Evolutionary conservation across 306 rosid genomes (phyloP), one percentile per base, ranked within the genome.

Genomic region (Vigna nakashimae): DNA sequence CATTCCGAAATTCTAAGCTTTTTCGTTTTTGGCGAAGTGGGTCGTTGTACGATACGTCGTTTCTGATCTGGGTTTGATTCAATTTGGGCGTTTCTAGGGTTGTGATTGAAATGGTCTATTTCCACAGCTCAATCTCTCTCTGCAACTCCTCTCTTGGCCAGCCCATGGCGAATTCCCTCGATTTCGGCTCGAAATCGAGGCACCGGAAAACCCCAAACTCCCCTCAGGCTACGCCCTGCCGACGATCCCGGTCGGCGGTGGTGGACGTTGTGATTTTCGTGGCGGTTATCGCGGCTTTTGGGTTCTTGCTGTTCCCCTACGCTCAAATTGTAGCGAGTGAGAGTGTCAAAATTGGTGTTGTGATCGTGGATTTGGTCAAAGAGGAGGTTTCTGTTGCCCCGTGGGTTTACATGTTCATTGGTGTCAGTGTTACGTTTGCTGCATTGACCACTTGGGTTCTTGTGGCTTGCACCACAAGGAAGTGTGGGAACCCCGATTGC

Each of bases 91-190:
- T 32, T 79, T 79, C 57, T 18, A 81, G 73, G 77, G 79, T 85
- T 83, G 62, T 28, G 55, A 82, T 79, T 90, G 98, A 91, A 82
- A 94, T 94, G 98, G 93, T 91, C 88, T 92, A 90, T 92, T 81
- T 85, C 82, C 88, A 89, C 68, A 87, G 83, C 88, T 91, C 95
- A 81, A 87, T 94, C 82, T 94, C 97, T 81, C 86, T 85, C 91
- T 90, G 91, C 90, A 89, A 90, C 81, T 89, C 91, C 75, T 86
- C 88, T 85, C 90, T 87, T 84, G 97, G 90, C 88, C 94, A 88
- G 63, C 52, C 89, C 67, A 90, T 90, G 96, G 84, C 94, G 26
- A 88, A 85, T 78, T 83, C 97, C 42, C 64, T 80, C 74, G 88
- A 85, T 80, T 64, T 87, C 4, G 79, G 42, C 42, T 36, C 80